Evolutionary conservation across 805 yeast genomes (phyloP), one percentile per base, ranked within the genome.

Genomic region (Wickerhamia fluorescens): DNA sequence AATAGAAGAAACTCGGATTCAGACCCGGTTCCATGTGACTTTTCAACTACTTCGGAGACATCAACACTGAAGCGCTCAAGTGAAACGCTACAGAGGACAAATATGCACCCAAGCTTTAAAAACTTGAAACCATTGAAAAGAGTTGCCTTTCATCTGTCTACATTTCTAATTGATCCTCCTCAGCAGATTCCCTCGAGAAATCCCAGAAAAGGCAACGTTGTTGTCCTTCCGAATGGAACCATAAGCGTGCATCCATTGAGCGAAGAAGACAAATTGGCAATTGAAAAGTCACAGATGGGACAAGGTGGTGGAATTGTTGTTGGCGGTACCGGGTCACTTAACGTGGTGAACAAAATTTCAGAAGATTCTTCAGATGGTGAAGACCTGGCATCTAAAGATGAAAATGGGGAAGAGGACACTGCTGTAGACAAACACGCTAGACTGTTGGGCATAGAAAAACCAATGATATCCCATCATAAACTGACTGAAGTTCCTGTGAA

Each of bases 141-240:
- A 23, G 69, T 63, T 7, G 66, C 66, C 3, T 63, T 63, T 31
- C 68, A 62, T 36, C 51, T 60, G 20, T 51, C 56, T 22, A 61
- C 68, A 1, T 63, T 63, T 31, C 46, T 59, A 22, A 60, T 63
- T 12, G 68, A 63, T 31, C 96, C 96, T 2, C 95, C 95, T 1
- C 96, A 88, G 47, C 95, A 87, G 49, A 82, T 88, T 36, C 96
- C 96, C 2, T 81, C 94, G 2, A 61, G 94, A 46, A 70, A 68
- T 35, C 96, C 96, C 5, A 66, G 78, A 40, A 68, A 70, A 42
- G 96, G 96, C 6, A 80, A 85, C 46, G 87, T 63, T 33, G 70
- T 75, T 40, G 61, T 75, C 2, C 44, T 67, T 28, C 55, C 68
- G n/a, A 67, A 65, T 41, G 84, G 83, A 0, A 53, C 63, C 1